phyloP scores from a whole-genome alignment of 2,329 filamentous ascomycete species.

The Xylaria sp. region DNA sequence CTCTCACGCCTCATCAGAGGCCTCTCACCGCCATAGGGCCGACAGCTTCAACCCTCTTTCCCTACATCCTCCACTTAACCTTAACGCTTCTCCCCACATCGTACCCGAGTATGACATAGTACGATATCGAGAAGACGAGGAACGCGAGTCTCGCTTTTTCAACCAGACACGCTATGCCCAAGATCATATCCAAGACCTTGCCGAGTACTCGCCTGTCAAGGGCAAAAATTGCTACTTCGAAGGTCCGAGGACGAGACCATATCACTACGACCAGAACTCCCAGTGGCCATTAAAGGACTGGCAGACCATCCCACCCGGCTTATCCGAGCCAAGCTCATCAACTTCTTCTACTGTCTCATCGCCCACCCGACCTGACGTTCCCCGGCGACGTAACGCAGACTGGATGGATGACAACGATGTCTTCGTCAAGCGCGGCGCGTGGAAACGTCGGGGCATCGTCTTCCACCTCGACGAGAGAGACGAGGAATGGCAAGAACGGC shows the following conservation, averaged over 20 bases:
- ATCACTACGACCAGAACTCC: slow-evolving; percentile 47
- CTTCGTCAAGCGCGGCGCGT: slow-evolving; percentile 49
- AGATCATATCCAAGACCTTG: slow-evolving; percentile 43
- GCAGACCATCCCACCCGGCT: slow-evolving; percentile 47
- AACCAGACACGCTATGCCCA: slow-evolving; percentile 40
- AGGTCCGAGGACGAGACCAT: slow-evolving; percentile 42
- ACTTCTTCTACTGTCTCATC: slow-evolving; percentile 37
- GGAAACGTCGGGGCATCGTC: slow-evolving; percentile 52
- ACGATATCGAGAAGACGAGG: slow-evolving; percentile 43
- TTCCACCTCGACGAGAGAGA: slow-evolving; percentile 47
- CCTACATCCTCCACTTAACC: slow-evolving; percentile 48
- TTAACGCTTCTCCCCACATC: slow-evolving; percentile 49
- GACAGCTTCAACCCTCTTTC: slow-evolving; percentile 48
- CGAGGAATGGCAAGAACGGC: slow-evolving; percentile 44
- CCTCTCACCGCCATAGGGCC: slow-evolving; percentile 34
- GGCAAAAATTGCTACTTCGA: slow-evolving; percentile 46
- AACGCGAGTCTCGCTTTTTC: slow-evolving; percentile 45
- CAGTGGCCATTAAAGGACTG: slow-evolving; percentile 53
- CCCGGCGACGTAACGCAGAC: slow-evolving; percentile 45
- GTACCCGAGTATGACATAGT: slow-evolving; percentile 45
- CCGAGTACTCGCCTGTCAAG: slow-evolving; percentile 47
- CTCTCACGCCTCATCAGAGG: slow-evolving; percentile 45
- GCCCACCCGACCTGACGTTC: slow-evolving; percentile 34
- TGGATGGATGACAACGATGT: slow-evolving; percentile 47
- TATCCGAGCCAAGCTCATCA: slow-evolving; percentile 40